phyloP scores from a whole-genome alignment of 2,329 filamentous ascomycete species.

The Fusarium sp. region DNA sequence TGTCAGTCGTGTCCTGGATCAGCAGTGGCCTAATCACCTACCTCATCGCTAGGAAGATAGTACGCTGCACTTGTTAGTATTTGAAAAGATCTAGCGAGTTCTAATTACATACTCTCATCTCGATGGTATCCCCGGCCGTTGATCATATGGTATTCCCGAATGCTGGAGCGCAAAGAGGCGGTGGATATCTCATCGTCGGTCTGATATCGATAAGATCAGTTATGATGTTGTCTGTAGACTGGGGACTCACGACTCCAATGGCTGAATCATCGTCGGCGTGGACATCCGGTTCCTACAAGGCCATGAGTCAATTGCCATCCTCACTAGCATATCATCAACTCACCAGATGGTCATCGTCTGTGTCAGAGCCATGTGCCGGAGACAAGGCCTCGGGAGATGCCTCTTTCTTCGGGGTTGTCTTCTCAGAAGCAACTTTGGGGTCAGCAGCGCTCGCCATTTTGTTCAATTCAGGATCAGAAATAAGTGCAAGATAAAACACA shows the following conservation, averaged over 20 bases:
- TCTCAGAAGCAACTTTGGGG: accelerated
- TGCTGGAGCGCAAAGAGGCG: conserved; percentile 25
- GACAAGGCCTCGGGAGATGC: accelerated
- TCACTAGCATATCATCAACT: no score
- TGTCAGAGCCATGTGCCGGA: accelerated
- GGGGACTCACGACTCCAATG: conserved; percentile 14
- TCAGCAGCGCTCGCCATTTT: not conserved
- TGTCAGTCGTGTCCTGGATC: not conserved
- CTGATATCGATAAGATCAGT: no score
- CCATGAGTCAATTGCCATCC: no score
- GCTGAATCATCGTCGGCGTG: not conserved
- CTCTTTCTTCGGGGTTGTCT: accelerated
- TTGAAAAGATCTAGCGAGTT: no score
- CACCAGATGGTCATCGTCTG: not conserved
- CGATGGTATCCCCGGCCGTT: conserved; percentile 30
- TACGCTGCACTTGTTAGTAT: no score
- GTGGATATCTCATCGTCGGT: conserved; percentile 32
- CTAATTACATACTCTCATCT: not conserved
- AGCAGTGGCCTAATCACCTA: no score
- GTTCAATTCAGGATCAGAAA: no score
- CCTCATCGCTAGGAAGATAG: conserved; percentile 26
- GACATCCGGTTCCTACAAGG: conserved; percentile 3
- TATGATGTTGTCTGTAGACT: no score
- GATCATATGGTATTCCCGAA: conserved; percentile 26
- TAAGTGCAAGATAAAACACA: no score